Base-by-base conservation (phyloP, 345 rosid species). In the Aquilaria sinensis region DNA sequence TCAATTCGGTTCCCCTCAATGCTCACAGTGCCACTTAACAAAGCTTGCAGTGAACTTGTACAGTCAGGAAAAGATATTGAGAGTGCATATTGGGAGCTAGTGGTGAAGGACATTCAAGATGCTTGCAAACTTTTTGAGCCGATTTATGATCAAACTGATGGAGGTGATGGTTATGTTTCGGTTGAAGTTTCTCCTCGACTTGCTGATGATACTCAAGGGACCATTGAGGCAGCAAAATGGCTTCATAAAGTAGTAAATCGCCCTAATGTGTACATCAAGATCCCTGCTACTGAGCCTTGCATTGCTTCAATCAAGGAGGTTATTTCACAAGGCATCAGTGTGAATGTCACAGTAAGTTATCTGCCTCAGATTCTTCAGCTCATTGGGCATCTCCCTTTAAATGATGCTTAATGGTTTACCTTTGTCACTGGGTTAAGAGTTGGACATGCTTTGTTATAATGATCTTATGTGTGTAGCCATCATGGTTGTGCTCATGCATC, bases 121-220 rank as follows among this genome's bases (percentile, higher is more conserved):
- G 99, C 99, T 0, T 90, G 97, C 83, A 88, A 82, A 65, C 96
- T 94, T 54, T 94, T 94, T 77, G 99, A 94, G 88, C 60, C 88
- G 49, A 86, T 94, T 56, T 94, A 94, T 70, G 93, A 90, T 69
- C 76, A 88, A 71, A 94, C 99, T 31, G 91, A 88, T 67, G 96
- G 82, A 60, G 96, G 75, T 10, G 99, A 94, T 76, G 99, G 99
- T 55, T 90, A 94, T 68, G 97, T 94, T 66, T 90, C 97, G 14
- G 99, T 94, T 12, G 96, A 94, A 84, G 99, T 94, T 71, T 94
- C 97, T 56, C 99, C 97, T 30, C 80, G 85, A 63, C 96, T 94
- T 60, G 97, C 99, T 43, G 92, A 91, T 67, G 97, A 94, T 60
- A 87, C 97, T 49, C 31, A 77, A 1, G 97, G 91, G 43, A 94